These are phyloP conservation scores for Mycena vulgaris DNA, from an alignment of 768 basidiomycete genomes.

Conservation along the genomic window DNA sequence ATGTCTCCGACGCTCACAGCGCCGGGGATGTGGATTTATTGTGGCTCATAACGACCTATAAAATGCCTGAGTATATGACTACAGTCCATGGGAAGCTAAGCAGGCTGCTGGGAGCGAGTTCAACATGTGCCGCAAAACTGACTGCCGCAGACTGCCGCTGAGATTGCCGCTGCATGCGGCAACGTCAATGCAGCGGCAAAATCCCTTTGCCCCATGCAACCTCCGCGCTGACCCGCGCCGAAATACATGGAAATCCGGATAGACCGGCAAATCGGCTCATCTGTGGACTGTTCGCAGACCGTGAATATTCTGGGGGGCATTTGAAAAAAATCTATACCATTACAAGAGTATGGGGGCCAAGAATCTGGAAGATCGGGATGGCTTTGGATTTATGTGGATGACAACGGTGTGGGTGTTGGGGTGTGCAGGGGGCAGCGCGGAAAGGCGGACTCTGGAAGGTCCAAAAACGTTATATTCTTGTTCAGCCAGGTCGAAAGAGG, in stretches of 20 bases:
- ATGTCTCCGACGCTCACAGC: no score
- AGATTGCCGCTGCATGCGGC: no score
- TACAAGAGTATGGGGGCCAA: constrained; percentile 1
- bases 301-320: background rate
- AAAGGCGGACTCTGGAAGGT: constrained; percentile 3
- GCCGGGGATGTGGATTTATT: no score
- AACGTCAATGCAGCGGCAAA: no score
- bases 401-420: constrained; percentile 6
- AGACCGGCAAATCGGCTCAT: background rate
- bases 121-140: no score
- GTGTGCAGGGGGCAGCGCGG: background rate
- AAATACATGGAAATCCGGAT: constrained; percentile 1
- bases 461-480: constrained; percentile 5
- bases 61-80: no score
- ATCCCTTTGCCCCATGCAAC: no score
- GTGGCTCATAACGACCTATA: no score
- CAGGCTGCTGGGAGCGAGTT: no score
- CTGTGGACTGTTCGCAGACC: constrained; percentile 7
- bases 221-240: background rate
- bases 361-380: constrained; percentile 2
- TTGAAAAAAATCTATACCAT: background rate
- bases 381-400: background rate
- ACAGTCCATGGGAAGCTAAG: no score
- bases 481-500: constrained; percentile 7
- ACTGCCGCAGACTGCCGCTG: no score